These are phyloP conservation scores for Cymbomonas tetramitiformis DNA, from an alignment of 139 green algal genomes.

Conservation along the genomic window DNA sequence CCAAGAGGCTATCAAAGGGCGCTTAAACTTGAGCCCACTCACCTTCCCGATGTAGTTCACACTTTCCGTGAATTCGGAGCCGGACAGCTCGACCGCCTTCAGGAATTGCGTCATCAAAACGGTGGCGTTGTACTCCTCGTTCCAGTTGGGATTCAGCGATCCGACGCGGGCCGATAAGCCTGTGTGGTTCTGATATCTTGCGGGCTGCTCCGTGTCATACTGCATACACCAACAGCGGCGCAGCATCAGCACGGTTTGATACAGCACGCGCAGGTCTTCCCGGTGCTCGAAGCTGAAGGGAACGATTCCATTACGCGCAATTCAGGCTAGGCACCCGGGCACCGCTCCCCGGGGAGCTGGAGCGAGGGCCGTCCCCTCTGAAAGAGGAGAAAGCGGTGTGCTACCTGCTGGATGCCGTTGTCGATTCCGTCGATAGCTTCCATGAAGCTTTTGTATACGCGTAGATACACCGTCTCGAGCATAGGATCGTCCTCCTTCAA, in stretches of 20 bases:
- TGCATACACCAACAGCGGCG: too few relatives aligned
- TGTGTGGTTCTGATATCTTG: slow-evolving; percentile 71
- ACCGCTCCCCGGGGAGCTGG: too few relatives aligned
- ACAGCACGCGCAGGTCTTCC: too few relatives aligned
- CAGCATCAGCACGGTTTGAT: too few relatives aligned
- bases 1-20: too few relatives aligned
- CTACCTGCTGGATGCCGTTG: slow-evolving; percentile 83
- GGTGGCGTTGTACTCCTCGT: slow-evolving; percentile 40
- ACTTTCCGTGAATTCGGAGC: slow-evolving; percentile 60
- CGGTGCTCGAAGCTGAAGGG: too few relatives aligned
- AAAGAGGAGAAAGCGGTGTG: too few relatives aligned
- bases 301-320: too few relatives aligned
- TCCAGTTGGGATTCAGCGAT: slow-evolving; percentile 73
- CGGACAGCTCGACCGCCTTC: slow-evolving; percentile 70
- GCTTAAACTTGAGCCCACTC: too few relatives aligned
- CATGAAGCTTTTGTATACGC: slow-evolving; percentile 88
- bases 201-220: slow-evolving; percentile 38
- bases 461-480: slow-evolving; percentile 61
- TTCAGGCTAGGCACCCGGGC: too few relatives aligned
- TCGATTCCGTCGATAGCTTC: slow-evolving; percentile 87
- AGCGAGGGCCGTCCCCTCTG: too few relatives aligned
- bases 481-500: slow-evolving; percentile 39
- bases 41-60: slow-evolving; percentile 38
- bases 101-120: slow-evolving; percentile 44
- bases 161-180: slow-evolving; percentile 59